These are phyloP conservation scores for Blepharisma stoltei DNA, from an alignment of 73 alveolate genomes.

Conservation along the genomic window DNA sequence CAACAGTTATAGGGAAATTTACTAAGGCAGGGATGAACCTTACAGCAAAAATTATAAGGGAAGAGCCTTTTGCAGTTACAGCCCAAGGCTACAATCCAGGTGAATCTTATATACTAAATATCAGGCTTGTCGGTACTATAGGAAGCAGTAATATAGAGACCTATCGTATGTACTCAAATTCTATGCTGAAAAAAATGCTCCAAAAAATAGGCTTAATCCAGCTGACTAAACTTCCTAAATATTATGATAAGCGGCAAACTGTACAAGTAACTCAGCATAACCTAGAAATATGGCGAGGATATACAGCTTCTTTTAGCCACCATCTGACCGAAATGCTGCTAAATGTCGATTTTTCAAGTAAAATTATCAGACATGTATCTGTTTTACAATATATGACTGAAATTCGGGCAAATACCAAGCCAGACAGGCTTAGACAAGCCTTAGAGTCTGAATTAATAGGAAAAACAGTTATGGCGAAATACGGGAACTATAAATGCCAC, in stretches of 20 bases:
- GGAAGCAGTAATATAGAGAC: background rate
- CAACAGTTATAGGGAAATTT: background rate
- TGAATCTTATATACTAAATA: background rate
- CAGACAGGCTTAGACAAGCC: constrained; percentile 32
- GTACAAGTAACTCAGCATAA: background rate
- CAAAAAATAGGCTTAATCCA: background rate
- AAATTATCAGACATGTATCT: constrained; percentile 4
- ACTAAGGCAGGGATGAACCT: constrained; percentile 9
- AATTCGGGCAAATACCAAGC: background rate
- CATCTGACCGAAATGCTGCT: constrained; percentile 14
- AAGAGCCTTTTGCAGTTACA: constrained; percentile 1
- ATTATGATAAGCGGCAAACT: constrained; percentile 14
- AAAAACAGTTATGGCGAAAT: constrained; percentile 63
- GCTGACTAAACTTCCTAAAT: constrained; percentile 9
- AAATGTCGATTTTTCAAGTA: constrained; percentile 18
- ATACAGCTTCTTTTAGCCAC: constrained; percentile 35
- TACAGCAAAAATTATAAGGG: background rate
- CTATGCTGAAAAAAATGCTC: constrained; percentile 17
- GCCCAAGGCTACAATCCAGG: background rate
- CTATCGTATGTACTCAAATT: constrained; percentile 24
- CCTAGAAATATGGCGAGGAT: constrained; percentile 34
- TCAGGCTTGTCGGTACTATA: background rate
- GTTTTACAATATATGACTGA: constrained; percentile 4
- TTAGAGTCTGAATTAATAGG: constrained; percentile 39
- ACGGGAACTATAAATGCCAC: constrained; percentile 71